A percentile compares a stretch with the other conserved stretches of the same genome.
Conservation (phyloP, 2,329 filamentous ascomycete species). For the Arthroderma sp. region DNA sequence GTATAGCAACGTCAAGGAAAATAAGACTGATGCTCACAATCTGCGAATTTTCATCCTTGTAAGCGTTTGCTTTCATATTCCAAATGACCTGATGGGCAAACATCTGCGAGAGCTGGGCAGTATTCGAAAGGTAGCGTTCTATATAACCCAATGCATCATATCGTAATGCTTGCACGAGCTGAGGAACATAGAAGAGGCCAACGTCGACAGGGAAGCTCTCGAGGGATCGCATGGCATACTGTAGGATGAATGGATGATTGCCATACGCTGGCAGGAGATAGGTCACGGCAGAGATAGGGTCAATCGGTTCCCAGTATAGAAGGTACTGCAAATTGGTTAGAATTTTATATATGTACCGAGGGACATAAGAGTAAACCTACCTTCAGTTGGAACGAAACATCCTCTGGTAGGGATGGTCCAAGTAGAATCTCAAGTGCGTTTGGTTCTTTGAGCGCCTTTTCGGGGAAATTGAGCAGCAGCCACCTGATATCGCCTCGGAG, state of each 20-base stretch:
- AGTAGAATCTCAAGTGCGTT: conserved; percentile 75
- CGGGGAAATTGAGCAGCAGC: conserved; percentile 69
- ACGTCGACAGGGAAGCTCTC: conserved; percentile 94
- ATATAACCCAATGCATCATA: conserved; percentile 92
- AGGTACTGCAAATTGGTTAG: conserved; percentile 50
- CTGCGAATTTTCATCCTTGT: conserved; percentile 87
- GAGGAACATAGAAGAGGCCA: conserved; percentile 97
- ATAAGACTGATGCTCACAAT: conserved; percentile 44
- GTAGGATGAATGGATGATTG: conserved; percentile 83
- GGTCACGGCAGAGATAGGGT: conserved; percentile 83
- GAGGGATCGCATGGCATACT: conserved; percentile 91
- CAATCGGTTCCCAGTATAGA: conserved; percentile 83
- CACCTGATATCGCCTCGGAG: conserved; percentile 65
- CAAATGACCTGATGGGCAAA: conserved; percentile 99
- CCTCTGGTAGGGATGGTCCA: conserved; percentile 60
- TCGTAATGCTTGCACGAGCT: conserved; percentile 88
- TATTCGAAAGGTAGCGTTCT: conserved; percentile 91
- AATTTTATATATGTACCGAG: neutral
- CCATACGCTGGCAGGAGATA: conserved; percentile 85
- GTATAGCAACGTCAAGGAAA: conserved; percentile 9
- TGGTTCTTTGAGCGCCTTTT: conserved; percentile 67
- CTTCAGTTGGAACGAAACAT: conserved; percentile 77
- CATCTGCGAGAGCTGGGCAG: conserved; percentile 90
- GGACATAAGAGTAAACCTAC: conserved; percentile 34
- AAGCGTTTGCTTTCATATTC: conserved; percentile 99